Conservation (phyloP, 2,329 filamentous ascomycete genomes). For the Fusarium xyrophilum region DNA sequence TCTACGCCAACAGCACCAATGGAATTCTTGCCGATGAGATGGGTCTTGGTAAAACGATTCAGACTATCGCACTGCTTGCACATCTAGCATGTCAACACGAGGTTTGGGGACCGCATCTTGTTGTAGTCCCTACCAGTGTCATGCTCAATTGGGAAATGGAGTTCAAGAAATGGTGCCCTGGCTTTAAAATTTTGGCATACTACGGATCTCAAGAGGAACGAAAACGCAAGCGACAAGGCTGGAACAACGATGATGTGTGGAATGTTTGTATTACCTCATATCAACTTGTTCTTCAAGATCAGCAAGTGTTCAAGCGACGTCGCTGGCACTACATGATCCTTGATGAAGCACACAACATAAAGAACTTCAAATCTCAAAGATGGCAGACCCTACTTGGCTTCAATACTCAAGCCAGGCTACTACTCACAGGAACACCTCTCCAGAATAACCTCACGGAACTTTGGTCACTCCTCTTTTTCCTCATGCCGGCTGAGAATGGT, state of each 20-base stretch:
- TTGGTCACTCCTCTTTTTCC: constrained; percentile 95
- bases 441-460: constrained; percentile 97
- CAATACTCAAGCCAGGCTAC: constrained; percentile 83
- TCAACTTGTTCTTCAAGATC: constrained; percentile 92
- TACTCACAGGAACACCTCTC: constrained; percentile 92
- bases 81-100: constrained; percentile 90
- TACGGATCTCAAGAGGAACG: constrained; percentile 94
- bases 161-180: constrained; percentile 98
- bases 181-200: constrained; percentile 97
- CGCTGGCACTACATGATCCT: constrained; percentile 98
- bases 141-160: constrained; percentile 99
- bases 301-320: constrained; percentile 89
- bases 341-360: constrained; percentile 99
- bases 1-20: constrained; percentile 92
- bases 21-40: constrained; percentile 98
- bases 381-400: constrained; percentile 97
- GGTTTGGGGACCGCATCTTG: constrained; percentile 94
- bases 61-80: constrained; percentile 92
- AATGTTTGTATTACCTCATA: constrained; percentile 99
- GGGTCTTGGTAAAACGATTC: constrained; percentile 97
- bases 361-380: constrained; percentile 96
- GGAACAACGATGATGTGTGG: constrained; percentile 92
- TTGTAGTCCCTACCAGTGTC: constrained; percentile 96
- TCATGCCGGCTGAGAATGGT: constrained; percentile 90
- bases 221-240: constrained; percentile 87